A percentile compares a stretch with the other conserved stretches of the same genome.
These are phyloP conservation scores for Aegilops umbellulata DNA, from an alignment of 176 grass and related monocot genomes.

Conservation along the genomic window DNA sequence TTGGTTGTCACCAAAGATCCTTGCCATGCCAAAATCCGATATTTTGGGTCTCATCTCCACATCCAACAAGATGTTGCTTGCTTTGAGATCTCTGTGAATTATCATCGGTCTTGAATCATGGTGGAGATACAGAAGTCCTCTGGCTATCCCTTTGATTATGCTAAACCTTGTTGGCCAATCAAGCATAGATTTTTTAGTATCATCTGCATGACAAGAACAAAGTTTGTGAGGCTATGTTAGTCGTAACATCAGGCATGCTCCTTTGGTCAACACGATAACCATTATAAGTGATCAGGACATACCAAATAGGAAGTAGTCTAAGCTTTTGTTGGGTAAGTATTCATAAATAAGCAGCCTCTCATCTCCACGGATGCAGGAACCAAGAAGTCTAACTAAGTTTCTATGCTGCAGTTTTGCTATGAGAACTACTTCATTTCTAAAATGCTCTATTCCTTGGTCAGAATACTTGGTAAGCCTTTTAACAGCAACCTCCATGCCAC, in stretches of 20 bases:
- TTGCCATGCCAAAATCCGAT: constrained; percentile 67
- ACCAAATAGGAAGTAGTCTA: constrained; percentile 37
- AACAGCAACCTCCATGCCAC: constrained; percentile 14
- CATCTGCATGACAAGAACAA: not conserved
- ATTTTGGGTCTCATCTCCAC: constrained; percentile 44
- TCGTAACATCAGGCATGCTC: not conserved
- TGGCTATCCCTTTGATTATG: constrained; percentile 46
- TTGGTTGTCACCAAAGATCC: constrained; percentile 30
- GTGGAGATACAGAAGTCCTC: constrained; percentile 62
- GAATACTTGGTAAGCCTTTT: constrained; percentile 38
- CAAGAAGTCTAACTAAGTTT: constrained; percentile 31
- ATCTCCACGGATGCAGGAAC: constrained; percentile 31
- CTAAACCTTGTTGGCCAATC: constrained; percentile 36
- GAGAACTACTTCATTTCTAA: constrained; percentile 15
- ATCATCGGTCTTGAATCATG: constrained; percentile 51
- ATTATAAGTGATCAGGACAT: not conserved
- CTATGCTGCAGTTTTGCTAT: constrained; percentile 21
- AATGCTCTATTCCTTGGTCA: constrained; percentile 25
- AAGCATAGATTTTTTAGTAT: constrained; percentile 9
- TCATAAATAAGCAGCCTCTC: constrained; percentile 37
- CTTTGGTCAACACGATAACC: not conserved
- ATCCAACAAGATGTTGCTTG: constrained; percentile 54
- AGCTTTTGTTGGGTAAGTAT: constrained; percentile 27
- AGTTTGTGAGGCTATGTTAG: not conserved
- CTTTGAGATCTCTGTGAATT: constrained; percentile 49